Evolutionary conservation across 208 protist genomes (phyloP).

Genomic region (Vickermania spadyakhi): DNA sequence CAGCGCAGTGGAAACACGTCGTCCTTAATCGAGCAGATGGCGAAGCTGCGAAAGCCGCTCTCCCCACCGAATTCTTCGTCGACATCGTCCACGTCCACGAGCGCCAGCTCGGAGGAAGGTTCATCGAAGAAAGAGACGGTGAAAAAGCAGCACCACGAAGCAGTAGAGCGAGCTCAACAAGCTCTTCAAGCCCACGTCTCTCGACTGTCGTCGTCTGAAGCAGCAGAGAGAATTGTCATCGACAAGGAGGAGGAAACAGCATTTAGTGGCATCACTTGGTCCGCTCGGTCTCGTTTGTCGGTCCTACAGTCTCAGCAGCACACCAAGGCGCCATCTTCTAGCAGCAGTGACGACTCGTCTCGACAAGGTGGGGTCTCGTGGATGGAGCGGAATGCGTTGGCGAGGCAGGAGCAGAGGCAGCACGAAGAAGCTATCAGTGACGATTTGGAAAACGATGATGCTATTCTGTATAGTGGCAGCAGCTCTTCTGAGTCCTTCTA

Average conservation of each 20-base stretch:
- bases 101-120: constrained; percentile 1
- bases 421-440: constrained; percentile 19
- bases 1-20: background rate
- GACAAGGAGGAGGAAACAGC: constrained; percentile 25
- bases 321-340: background rate
- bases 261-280: constrained; percentile 41
- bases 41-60: background rate
- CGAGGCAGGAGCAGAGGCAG: constrained; percentile 12
- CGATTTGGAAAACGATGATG: constrained; percentile 12
- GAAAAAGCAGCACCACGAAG: background rate
- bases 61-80: background rate
- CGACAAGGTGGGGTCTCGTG: background rate
- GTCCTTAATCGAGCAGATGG: background rate
- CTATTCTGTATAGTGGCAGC: constrained; percentile 11
- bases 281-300: constrained; percentile 28
- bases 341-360: background rate
- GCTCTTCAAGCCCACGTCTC: constrained; percentile 1
- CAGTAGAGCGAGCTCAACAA: background rate
- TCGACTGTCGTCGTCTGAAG: constrained; percentile 12
- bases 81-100: constrained; percentile 5
- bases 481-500: constrained; percentile 7
- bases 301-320: background rate
- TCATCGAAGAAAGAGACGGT: background rate
- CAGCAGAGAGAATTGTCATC: constrained; percentile 13
- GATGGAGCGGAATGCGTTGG: constrained; percentile 6